Conservation (phyloP, 208 protist genomes). For the Crithidia sp. region DNA sequence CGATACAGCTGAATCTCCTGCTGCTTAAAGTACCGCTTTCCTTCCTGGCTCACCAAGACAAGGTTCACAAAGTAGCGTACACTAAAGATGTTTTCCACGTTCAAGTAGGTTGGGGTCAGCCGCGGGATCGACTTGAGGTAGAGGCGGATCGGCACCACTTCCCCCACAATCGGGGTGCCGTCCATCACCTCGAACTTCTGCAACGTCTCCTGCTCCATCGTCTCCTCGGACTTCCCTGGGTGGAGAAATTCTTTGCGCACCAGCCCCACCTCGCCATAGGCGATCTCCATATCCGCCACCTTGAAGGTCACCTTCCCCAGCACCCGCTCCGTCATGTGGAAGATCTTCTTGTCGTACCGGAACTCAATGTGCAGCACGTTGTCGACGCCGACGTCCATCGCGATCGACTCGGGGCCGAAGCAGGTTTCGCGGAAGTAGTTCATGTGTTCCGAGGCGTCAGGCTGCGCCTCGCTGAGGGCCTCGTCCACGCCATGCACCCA, state of each 20-base stretch:
- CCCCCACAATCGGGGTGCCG: conserved; percentile 86
- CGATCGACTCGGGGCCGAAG: conserved; percentile 63
- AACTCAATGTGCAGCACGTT: conserved; percentile 93
- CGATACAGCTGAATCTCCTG: conserved; percentile 89
- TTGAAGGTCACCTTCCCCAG: conserved; percentile 86
- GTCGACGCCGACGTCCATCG: conserved; percentile 90
- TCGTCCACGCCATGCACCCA: conserved; percentile 79
- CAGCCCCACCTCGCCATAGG: conserved; percentile 77
- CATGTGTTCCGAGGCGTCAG: conserved; percentile 58
- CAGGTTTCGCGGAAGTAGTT: conserved; percentile 81
- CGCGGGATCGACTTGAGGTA: conserved; percentile 79
- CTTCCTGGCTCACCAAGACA: conserved; percentile 75
- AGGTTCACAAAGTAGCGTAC: conserved; percentile 91
- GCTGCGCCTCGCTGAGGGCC: conserved; percentile 44
- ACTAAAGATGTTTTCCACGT: conserved; percentile 65
- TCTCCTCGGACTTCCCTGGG: conserved; percentile 29
- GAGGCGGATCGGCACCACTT: conserved; percentile 91
- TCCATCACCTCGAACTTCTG: conserved; percentile 94
- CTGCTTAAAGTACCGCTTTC: conserved; percentile 91
- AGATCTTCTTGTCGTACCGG: conserved; percentile 83
- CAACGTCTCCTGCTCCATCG: conserved; percentile 76
- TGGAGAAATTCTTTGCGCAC: conserved; percentile 73
- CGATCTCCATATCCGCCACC: conserved; percentile 74
- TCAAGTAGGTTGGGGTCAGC: conserved; percentile 83
- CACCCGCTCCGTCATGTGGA: conserved; percentile 79